Percentiles rank a stretch among this genome's conserved stretches.
Conservation (phyloP, 2,329 filamentous ascomycete genomes). For the Arthrobotrys entomopaga region DNA sequence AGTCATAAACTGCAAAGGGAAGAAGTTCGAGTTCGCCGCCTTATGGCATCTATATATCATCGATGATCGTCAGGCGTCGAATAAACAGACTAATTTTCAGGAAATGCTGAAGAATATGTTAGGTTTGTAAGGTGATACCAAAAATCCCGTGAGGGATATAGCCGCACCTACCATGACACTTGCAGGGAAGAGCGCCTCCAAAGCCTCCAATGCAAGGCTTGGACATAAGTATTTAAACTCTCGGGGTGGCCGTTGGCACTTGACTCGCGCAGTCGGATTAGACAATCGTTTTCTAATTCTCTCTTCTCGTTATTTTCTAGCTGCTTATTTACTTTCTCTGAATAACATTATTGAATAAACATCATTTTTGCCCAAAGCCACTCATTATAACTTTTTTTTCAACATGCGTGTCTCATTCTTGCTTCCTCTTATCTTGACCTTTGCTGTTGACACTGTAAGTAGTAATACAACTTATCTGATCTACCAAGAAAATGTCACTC, state of each 20-base stretch:
- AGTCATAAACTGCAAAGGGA: background rate
- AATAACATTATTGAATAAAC: slow-evolving; percentile 15
- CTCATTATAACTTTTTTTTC: background rate
- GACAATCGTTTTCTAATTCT: slow-evolving; percentile 1
- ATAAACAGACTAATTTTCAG: background rate
- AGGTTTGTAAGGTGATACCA: slow-evolving; percentile 4
- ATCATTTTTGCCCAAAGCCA: background rate
- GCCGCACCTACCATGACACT: background rate
- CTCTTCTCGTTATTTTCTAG: slow-evolving; percentile 15
- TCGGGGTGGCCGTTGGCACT: slow-evolving; percentile 28
- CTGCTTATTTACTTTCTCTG: background rate
- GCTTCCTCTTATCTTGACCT: slow-evolving; percentile 11
- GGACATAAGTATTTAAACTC: slow-evolving; percentile 41
- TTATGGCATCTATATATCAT: background rate
- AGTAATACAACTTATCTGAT: background rate
- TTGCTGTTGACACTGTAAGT: slow-evolving; percentile 25
- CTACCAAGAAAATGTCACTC: background rate
- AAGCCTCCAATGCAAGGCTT: slow-evolving; percentile 15
- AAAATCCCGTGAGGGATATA: slow-evolving; percentile 7
- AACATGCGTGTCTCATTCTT: slow-evolving; percentile 25
- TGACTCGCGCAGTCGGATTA: slow-evolving; percentile 20
- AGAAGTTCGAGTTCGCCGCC: background rate
- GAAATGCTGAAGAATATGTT: background rate
- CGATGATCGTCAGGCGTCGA: too few species aligned
- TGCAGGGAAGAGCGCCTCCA: slow-evolving; percentile 20